A percentile compares a stretch with the other conserved stretches of the same genome.
Conservation (phyloP, 495 filamentous ascomycete species). For the Aspergillus egyptiacus region DNA sequence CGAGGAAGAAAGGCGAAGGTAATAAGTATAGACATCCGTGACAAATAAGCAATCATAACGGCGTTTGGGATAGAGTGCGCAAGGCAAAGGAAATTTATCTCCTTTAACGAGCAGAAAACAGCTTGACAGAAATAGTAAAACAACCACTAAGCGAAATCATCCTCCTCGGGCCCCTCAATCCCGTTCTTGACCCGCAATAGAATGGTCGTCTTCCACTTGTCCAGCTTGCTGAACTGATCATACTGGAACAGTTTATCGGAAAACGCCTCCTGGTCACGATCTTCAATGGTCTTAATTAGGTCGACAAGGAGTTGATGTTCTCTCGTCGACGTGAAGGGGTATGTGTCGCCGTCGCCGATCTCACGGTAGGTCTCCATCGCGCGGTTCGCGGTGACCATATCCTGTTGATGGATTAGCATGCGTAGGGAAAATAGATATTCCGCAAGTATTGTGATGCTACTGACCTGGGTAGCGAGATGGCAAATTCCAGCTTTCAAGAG, state of each 20-base stretch:
- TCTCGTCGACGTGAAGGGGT: conserved; percentile 64
- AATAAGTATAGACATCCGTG: too few species aligned
- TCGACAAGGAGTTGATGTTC: conserved; percentile 77
- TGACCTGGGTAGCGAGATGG: conserved; percentile 62
- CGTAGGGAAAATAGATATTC: too few species aligned
- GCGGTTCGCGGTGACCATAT: conserved; percentile 67
- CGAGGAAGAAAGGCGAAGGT: too few species aligned
- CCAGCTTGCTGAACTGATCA: conserved; percentile 83
- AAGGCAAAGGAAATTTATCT: neutral
- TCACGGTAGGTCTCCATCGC: conserved; percentile 78
- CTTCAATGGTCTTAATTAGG: conserved; percentile 62
- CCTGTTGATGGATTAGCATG: conserved; percentile 30
- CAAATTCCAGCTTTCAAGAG: conserved; percentile 86
- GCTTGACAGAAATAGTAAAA: too few species aligned
- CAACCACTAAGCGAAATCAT: conserved; percentile 58
- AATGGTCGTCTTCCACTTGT: conserved; percentile 92
- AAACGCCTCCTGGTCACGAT: conserved; percentile 71
- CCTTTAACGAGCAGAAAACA: too few species aligned
- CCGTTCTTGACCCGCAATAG: conserved; percentile 73
- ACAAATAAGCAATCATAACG: neutral
- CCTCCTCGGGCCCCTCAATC: conserved; percentile 63
- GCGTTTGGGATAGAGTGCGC: neutral
- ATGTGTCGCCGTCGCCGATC: conserved; percentile 70
- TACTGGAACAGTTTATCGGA: conserved; percentile 80
- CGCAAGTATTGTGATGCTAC: conserved; percentile 1